Conservation (phyloP, 768 basidiomycete genomes). For the Pleurotus cornucopiae region DNA sequence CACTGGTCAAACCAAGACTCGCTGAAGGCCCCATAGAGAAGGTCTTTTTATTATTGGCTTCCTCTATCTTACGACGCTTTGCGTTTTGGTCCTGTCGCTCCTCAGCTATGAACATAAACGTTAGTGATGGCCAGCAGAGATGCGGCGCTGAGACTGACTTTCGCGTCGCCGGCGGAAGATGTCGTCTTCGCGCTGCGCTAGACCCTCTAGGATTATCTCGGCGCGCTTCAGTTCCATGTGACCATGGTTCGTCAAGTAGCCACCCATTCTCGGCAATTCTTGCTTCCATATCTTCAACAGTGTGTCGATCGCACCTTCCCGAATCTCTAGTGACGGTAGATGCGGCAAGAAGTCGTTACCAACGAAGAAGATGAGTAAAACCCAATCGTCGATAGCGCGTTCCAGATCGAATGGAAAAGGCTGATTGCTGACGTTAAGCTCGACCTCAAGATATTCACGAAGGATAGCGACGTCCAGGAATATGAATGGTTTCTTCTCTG, state of each 20-base stretch:
- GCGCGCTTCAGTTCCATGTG: slow-evolving; percentile 79
- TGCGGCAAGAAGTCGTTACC: slow-evolving; percentile 99
- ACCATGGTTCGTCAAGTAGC: slow-evolving; percentile 94
- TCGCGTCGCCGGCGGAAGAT: slow-evolving; percentile 92
- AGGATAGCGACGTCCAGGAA: slow-evolving; percentile 96
- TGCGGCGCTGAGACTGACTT: slow-evolving; percentile 41
- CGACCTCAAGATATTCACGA: slow-evolving; percentile 97
- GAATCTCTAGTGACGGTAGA: slow-evolving; percentile 95
- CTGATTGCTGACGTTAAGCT: slow-evolving; percentile 76
- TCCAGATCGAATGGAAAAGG: slow-evolving; percentile 91
- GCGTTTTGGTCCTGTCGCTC: slow-evolving; percentile 89
- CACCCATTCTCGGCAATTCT: slow-evolving; percentile 93
- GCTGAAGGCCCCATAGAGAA: slow-evolving; percentile 44
- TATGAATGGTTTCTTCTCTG: slow-evolving; percentile 94
- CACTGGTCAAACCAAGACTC: slow-evolving; percentile 41
- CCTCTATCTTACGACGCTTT: slow-evolving; percentile 77
- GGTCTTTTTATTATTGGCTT: slow-evolving; percentile 34
- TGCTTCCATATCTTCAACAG: slow-evolving; percentile 93
- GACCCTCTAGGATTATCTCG: slow-evolving; percentile 92
- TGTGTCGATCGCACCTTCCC: slow-evolving; percentile 98
- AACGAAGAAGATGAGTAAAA: slow-evolving; percentile 99
- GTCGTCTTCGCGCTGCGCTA: slow-evolving; percentile 92
- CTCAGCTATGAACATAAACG: slow-evolving; percentile 59
- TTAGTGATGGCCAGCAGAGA: slow-evolving; percentile 21
- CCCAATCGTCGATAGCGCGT: slow-evolving; percentile 99